Conservation (phyloP, 257 asterid genomes). For the Lycium barbarum region DNA sequence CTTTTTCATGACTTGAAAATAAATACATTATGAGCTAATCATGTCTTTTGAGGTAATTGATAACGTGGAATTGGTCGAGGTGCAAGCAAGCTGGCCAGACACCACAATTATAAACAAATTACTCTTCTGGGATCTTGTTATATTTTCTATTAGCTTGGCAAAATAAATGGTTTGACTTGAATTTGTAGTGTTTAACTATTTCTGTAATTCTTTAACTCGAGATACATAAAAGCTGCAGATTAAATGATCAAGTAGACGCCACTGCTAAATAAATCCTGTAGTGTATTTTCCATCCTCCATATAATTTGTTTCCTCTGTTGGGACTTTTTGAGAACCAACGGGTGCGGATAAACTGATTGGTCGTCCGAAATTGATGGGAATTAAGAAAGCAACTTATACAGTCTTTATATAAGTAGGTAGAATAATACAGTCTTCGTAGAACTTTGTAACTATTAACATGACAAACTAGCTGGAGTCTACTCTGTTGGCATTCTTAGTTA, state of each 20-base stretch:
- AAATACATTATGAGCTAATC: not conserved
- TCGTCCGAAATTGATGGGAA: too few relatives aligned
- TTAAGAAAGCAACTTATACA: too few relatives aligned
- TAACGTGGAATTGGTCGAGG: too few relatives aligned
- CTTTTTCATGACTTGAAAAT: not conserved
- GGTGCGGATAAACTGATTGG: too few relatives aligned
- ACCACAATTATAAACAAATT: not conserved
- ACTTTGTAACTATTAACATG: constrained; percentile 8
- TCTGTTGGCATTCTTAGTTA: not conserved
- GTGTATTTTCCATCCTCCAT: not conserved
- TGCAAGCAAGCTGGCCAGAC: too few relatives aligned
- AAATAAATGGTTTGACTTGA: not conserved
- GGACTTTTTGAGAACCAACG: not conserved
- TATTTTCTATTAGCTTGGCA: not conserved
- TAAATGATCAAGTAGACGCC: not conserved
- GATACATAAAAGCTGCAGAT: not conserved
- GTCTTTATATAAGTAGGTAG: not conserved
- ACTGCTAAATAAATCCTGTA: not conserved
- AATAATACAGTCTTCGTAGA: too few relatives aligned
- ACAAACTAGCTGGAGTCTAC: not conserved
- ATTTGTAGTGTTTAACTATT: not conserved
- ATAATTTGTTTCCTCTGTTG: not conserved
- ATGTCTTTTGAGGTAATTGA: too few relatives aligned
- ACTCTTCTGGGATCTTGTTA: not conserved
- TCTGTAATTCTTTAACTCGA: not conserved